These are phyloP conservation scores for Osmanthus fragrans DNA, from an alignment of 257 asterid genomes.

Conservation along the genomic window DNA sequence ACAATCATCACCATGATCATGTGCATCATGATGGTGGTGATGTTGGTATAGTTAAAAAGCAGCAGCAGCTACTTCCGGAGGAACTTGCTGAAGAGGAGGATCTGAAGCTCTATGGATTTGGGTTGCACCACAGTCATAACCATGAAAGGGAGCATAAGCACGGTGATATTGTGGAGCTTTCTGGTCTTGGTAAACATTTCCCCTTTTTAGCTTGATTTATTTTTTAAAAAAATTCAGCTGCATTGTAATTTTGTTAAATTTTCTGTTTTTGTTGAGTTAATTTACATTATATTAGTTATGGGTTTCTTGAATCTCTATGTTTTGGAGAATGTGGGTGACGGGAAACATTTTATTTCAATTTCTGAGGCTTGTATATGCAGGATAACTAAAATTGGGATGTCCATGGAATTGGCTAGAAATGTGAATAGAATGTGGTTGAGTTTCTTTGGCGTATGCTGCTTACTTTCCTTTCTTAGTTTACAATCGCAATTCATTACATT, in stretches of 20 bases:
- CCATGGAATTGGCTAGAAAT: no score
- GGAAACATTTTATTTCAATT: no score
- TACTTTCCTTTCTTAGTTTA: not conserved
- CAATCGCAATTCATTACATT: not conserved
- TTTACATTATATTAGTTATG: not conserved
- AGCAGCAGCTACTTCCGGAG: slow-evolving; percentile 56
- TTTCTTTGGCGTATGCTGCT: not conserved
- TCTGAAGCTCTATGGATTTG: slow-evolving; percentile 61
- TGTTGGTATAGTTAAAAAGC: slow-evolving; percentile 27
- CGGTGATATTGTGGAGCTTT: slow-evolving; percentile 42
- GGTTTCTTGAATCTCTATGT: not conserved
- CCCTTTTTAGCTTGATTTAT: not conserved
- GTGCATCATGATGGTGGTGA: slow-evolving; percentile 36
- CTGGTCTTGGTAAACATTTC: slow-evolving; percentile 62
- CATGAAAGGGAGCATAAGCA: slow-evolving; percentile 24
- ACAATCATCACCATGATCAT: slow-evolving; percentile 26
- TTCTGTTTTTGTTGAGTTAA: not conserved
- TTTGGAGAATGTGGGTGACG: not conserved
- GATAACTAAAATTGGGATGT: no score
- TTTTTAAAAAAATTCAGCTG: not conserved
- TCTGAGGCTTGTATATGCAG: no score
- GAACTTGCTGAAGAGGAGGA: slow-evolving; percentile 98
- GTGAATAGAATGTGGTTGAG: not conserved
- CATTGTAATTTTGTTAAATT: not conserved
- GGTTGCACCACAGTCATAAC: slow-evolving; percentile 35